These are phyloP conservation scores for Pachyrhizus erosus DNA, from an alignment of 306 rosid species.

Conservation along the genomic window DNA sequence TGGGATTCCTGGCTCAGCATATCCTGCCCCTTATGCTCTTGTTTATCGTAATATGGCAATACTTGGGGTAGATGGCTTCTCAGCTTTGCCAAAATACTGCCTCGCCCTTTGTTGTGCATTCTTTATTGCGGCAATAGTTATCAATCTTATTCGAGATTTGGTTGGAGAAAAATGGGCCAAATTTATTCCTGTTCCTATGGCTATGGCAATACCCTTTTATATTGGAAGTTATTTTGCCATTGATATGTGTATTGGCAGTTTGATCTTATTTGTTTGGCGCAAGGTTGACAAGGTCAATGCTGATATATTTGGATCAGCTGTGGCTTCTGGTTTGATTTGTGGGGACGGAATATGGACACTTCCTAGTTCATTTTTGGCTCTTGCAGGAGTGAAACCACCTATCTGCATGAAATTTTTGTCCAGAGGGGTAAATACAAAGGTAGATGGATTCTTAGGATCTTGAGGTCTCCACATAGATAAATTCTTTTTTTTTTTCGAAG, in stretches of 20 bases:
- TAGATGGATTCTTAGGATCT: conserved; percentile 46
- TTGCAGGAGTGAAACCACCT: conserved; percentile 56
- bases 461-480: background rate
- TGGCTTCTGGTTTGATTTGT: conserved; percentile 66
- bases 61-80: conserved; percentile 55
- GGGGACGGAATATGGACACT: conserved; percentile 69
- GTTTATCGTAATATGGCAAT: conserved; percentile 58
- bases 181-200: conserved; percentile 62
- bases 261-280: conserved; percentile 54
- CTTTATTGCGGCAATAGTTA: conserved; percentile 45
- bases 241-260: conserved; percentile 63
- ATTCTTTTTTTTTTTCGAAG: background rate
- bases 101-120: conserved; percentile 47
- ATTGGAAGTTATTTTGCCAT: conserved; percentile 55
- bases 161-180: conserved; percentile 39
- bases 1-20: conserved; percentile 45
- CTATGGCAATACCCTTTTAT: conserved; percentile 68
- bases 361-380: conserved; percentile 57
- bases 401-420: conserved; percentile 64
- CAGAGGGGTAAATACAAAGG: conserved; percentile 43
- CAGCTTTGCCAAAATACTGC: conserved; percentile 53
- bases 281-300: conserved; percentile 50
- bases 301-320: conserved; percentile 53
- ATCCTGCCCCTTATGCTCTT: conserved; percentile 55
- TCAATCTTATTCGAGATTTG: conserved; percentile 47